A percentile compares a stretch with the other conserved stretches of the same genome.
Evolutionary conservation across 1,284 basidiomycete genomes (phyloP).

Genomic region (Marasmius sp.): DNA sequence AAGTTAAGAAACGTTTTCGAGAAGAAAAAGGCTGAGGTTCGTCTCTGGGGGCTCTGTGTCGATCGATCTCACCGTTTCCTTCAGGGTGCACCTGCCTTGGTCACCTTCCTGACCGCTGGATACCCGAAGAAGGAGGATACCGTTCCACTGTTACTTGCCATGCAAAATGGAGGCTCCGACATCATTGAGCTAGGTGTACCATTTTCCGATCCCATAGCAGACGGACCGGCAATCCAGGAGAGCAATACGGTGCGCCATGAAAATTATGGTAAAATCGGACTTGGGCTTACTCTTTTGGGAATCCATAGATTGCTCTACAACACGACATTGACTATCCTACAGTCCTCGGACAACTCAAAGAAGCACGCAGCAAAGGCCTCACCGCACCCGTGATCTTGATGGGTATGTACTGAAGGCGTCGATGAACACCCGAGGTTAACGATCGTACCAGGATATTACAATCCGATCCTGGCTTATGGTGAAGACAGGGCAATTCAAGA

Average conservation of each 20-base stretch:
- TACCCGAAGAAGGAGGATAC: constrained; percentile 81
- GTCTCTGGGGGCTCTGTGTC: constrained; percentile 4
- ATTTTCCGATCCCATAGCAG: constrained; percentile 96
- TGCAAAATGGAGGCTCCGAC: constrained; percentile 92
- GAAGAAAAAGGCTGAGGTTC: constrained; percentile 66
- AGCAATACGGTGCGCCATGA: constrained; percentile 75
- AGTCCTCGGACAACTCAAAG: constrained; percentile 75
- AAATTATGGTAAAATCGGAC: too few relatives aligned
- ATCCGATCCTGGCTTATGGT: constrained; percentile 92
- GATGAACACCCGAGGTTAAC: constrained; percentile 3
- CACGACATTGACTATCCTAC: constrained; percentile 77
- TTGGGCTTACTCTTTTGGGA: constrained; percentile 7
- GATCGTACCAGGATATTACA: constrained; percentile 84
- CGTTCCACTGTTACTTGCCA: constrained; percentile 84
- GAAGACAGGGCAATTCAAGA: constrained; percentile 93
- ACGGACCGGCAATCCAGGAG: constrained; percentile 90
- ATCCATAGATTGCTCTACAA: constrained; percentile 73
- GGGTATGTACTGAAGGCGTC: constrained; percentile 54
- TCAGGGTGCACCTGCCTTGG: constrained; percentile 72
- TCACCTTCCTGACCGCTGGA: constrained; percentile 92
- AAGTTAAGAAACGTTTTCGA: constrained; percentile 75
- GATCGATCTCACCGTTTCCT: constrained; percentile 2
- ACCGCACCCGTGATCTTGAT: constrained; percentile 89
- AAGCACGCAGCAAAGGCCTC: constrained; percentile 82
- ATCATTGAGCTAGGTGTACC: constrained; percentile 96